Conservation (phyloP, 805 yeast species). For the Cyberlindnera amylophila region DNA sequence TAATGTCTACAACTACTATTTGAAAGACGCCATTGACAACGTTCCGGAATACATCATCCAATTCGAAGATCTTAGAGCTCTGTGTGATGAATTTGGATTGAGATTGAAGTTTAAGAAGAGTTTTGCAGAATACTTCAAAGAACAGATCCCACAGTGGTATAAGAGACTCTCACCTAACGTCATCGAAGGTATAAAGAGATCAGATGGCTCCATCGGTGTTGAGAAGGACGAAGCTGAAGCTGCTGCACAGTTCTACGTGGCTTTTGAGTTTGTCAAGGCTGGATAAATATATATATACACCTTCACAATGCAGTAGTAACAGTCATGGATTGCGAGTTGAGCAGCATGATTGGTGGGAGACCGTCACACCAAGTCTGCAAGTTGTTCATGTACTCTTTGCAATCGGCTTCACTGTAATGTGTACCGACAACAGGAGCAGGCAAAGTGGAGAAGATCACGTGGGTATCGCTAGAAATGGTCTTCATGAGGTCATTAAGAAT, state of each 20-base stretch:
- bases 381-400: slow-evolving; percentile 71
- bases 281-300: slow-evolving; percentile 5
- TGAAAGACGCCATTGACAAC: slow-evolving; percentile 91
- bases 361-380: slow-evolving; percentile 78
- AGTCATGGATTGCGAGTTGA: slow-evolving; percentile 92
- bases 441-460: slow-evolving; percentile 79
- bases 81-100: slow-evolving; percentile 81
- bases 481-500: slow-evolving; percentile 85
- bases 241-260: slow-evolving; percentile 68
- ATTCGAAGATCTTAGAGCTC: slow-evolving; percentile 75
- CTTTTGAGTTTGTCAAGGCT: slow-evolving; percentile 74
- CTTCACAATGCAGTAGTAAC: slow-evolving; percentile 88
- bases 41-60: slow-evolving; percentile 98
- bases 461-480: slow-evolving; percentile 56
- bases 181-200: slow-evolving; percentile 64
- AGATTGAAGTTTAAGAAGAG: slow-evolving; percentile 69
- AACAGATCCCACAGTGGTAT: slow-evolving; percentile 69
- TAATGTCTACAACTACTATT: slow-evolving; percentile 72
- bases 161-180: slow-evolving; percentile 54
- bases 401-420: slow-evolving; percentile 61
- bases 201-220: slow-evolving; percentile 71
- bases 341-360: slow-evolving; percentile 75
- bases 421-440: slow-evolving; percentile 88
- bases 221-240: slow-evolving; percentile 89
- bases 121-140: slow-evolving; percentile 77